These are phyloP conservation scores for Pseudonitzschia multistriata DNA, from an alignment of 108 stramenopile species.

Conservation along the genomic window DNA sequence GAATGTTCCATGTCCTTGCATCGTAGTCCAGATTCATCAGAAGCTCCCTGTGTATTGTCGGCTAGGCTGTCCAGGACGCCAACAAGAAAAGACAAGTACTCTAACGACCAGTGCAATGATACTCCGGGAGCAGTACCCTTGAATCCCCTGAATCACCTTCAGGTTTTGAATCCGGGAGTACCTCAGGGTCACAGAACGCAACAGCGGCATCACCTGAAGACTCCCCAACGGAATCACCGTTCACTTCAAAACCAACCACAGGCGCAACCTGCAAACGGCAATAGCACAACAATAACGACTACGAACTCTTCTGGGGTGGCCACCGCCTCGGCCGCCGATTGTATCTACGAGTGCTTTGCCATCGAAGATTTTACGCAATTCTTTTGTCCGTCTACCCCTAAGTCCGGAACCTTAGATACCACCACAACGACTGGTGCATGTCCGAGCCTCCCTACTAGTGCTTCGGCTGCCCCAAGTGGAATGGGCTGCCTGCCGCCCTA, in stretches of 20 bases:
- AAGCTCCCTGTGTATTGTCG: background rate
- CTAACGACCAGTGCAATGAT: background rate
- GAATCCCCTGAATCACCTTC: background rate
- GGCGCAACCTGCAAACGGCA: background rate
- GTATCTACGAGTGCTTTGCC: constrained; percentile 11
- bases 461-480: background rate
- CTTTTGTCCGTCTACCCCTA: constrained; percentile 9
- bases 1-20: background rate
- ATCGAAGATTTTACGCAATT: constrained; percentile 13
- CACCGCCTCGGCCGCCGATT: background rate
- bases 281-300: background rate
- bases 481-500: background rate
- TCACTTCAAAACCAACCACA: background rate
- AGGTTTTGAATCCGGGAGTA: constrained; percentile 2
- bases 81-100: background rate
- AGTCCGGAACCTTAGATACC: background rate
- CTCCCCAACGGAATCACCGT: background rate
- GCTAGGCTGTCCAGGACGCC: background rate
- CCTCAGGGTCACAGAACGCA: background rate
- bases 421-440: background rate
- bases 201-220: background rate
- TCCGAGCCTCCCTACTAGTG: background rate
- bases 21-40: background rate
- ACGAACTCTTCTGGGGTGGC: background rate
- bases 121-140: background rate